Conservation (phyloP, 805 yeast genomes). For the Teunomyces cretensis region DNA sequence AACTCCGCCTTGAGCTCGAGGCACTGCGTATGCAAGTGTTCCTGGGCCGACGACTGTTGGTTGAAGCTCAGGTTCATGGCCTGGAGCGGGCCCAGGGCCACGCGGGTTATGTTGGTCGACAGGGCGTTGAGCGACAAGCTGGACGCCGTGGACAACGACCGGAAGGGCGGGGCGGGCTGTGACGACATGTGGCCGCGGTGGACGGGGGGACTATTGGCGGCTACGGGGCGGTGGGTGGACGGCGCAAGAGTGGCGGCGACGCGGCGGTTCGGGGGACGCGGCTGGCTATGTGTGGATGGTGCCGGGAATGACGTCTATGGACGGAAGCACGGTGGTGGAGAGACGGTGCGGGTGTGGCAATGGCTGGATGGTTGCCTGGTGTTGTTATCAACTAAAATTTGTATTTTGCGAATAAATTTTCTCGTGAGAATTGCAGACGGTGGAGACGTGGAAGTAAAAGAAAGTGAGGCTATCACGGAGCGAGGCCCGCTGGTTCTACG, state of each 20-base stretch:
- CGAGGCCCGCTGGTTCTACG: too few relatives aligned
- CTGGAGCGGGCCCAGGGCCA: constrained; percentile 46
- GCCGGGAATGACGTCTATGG: too few relatives aligned
- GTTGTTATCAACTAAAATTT: not conserved
- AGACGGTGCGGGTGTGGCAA: too few relatives aligned
- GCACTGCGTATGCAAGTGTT: constrained; percentile 72
- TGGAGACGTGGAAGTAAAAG: too few relatives aligned
- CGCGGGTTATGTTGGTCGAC: constrained; percentile 36
- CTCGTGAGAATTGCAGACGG: not conserved
- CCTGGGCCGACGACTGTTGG: constrained; percentile 57
- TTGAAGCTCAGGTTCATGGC: constrained; percentile 56
- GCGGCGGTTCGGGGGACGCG: not conserved
- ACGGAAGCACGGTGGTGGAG: too few relatives aligned
- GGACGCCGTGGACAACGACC: constrained; percentile 38
- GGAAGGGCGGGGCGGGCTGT: constrained; percentile 31
- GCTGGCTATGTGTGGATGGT: too few relatives aligned
- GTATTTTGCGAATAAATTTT: not conserved
- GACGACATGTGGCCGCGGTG: not conserved
- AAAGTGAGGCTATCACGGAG: too few relatives aligned
- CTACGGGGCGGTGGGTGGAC: too few relatives aligned
- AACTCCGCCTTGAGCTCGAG: constrained; percentile 53
- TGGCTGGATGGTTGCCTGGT: not conserved
- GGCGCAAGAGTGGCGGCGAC: too few relatives aligned
- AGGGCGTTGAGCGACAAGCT: constrained; percentile 29
- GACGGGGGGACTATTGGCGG: too few relatives aligned